Evolutionary conservation across 257 asterid species (phyloP).

Genomic region (Ilex aquifolium): DNA sequence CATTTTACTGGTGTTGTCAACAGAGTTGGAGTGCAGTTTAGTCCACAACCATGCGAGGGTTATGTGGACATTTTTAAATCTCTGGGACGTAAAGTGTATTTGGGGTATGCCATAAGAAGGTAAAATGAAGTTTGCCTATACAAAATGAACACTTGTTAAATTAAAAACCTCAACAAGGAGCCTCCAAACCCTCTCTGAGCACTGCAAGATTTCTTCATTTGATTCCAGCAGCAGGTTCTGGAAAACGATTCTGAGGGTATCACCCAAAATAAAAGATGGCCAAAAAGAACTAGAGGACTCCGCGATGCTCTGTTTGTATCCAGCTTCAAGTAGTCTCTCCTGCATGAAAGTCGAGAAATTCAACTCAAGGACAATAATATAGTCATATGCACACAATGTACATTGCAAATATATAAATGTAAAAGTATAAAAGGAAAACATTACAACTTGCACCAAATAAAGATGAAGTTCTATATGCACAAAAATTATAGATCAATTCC

Average conservation of each 20-base stretch:
- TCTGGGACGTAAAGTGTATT: no score
- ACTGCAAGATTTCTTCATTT: slow-evolving; percentile 74
- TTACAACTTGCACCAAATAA: no score
- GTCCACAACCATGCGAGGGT: no score
- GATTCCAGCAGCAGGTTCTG: slow-evolving; percentile 97
- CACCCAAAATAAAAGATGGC: slow-evolving; percentile 96
- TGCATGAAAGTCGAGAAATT: slow-evolving; percentile 28
- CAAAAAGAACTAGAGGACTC: slow-evolving; percentile 73
- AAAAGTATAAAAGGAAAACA: no score
- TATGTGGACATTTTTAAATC: no score
- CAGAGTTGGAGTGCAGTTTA: no score
- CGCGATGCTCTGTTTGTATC: slow-evolving; percentile 57
- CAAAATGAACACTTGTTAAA: slow-evolving; percentile 7
- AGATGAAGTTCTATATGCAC: no score
- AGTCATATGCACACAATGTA: background rate
- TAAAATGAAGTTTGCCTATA: no score
- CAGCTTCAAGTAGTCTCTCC: slow-evolving; percentile 99
- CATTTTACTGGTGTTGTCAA: no score
- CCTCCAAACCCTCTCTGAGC: slow-evolving; percentile 96
- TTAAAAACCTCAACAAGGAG: slow-evolving; percentile 67
- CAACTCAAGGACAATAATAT: background rate
- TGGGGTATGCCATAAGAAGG: no score
- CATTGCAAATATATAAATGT: no score
- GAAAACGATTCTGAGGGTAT: slow-evolving; percentile 92
- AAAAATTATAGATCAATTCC: no score